phyloP scores from a whole-genome alignment of 2,329 filamentous ascomycete genomes.

The Leptographium lundbergii region DNA sequence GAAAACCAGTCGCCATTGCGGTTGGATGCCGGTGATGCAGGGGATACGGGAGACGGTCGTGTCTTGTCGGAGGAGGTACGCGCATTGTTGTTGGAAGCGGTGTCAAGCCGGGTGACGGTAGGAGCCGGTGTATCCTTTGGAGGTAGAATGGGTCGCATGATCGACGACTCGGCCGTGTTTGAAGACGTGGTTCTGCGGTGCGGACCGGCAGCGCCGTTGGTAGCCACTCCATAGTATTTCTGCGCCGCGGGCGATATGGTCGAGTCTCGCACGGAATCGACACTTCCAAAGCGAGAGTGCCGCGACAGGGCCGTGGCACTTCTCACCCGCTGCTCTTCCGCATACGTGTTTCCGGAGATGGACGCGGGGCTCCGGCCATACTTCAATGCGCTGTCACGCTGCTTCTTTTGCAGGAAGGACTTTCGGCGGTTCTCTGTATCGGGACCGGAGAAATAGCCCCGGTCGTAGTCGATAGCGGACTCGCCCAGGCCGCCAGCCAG shows the following conservation, averaged over 20 bases:
- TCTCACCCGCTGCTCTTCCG: conserved; percentile 58
- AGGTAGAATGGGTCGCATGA: conserved; percentile 30
- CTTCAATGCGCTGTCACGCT: conserved; percentile 46
- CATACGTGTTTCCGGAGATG: conserved; percentile 32
- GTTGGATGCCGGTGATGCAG: conserved; percentile 31
- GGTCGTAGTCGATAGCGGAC: conserved; percentile 54
- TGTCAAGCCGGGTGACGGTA: conserved; percentile 48
- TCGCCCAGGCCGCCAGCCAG: conserved; percentile 24
- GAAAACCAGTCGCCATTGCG: conserved; percentile 43
- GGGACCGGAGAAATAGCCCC: conserved; percentile 86
- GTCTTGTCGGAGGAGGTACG: conserved; percentile 13
- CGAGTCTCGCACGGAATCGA: conserved; percentile 57
- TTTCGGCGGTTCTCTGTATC: conserved; percentile 60
- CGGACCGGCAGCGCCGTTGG: conserved; percentile 22
- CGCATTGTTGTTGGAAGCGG: conserved; percentile 13
- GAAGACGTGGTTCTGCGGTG: conserved; percentile 51
- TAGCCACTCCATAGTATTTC: conserved; percentile 51
- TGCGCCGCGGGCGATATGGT: conserved; percentile 50
- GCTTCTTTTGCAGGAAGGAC: conserved; percentile 71
- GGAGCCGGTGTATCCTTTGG: conserved; percentile 43
- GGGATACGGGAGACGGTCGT: conserved; percentile 24
- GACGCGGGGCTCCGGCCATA: conserved; percentile 43
- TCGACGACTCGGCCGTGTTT: conserved; percentile 39
- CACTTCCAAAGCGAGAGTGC: conserved; percentile 68
- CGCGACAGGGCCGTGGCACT: conserved; percentile 53